A percentile compares a stretch with the other conserved stretches of the same genome.
phyloP scores from a whole-genome alignment of 176 grass and related monocot genomes.

The Oryza glumipatula region DNA sequence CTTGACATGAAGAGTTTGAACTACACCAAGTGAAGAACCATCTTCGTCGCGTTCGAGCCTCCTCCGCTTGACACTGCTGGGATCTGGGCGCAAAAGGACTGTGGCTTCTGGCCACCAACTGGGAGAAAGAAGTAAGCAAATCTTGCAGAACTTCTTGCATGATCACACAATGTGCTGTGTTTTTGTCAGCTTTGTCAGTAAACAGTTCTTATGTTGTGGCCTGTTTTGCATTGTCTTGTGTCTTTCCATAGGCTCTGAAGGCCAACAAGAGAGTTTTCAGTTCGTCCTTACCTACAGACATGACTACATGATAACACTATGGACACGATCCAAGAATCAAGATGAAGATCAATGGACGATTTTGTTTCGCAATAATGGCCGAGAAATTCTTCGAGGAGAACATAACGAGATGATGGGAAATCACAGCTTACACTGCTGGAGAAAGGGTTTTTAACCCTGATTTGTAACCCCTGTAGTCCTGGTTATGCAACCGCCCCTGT shows the following conservation, averaged over 20 bases:
- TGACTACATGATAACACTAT: conserved; percentile 37
- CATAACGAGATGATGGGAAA: too few species aligned
- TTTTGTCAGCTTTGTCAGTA: not conserved
- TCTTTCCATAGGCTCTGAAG: conserved; percentile 43
- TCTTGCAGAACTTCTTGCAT: not conserved
- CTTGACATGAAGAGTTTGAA: too few species aligned
- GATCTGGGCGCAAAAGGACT: not conserved
- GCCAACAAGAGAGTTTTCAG: conserved; percentile 65
- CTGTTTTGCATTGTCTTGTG: not conserved
- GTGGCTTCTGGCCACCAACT: conserved; percentile 40
- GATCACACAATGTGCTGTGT: not conserved
- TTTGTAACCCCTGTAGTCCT: too few species aligned
- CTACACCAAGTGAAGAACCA: too few species aligned
- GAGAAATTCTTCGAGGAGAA: not conserved
- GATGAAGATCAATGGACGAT: not conserved
- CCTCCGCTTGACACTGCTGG: not conserved
- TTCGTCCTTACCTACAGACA: conserved; percentile 62
- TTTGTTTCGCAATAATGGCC: not conserved
- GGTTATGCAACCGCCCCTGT: too few species aligned
- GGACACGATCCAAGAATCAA: not conserved
- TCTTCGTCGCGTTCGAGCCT: too few species aligned
- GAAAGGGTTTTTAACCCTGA: too few species aligned
- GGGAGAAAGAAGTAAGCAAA: conserved; percentile 56
- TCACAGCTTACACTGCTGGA: too few species aligned
- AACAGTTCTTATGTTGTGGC: not conserved